Conservation (phyloP, 2,329 filamentous ascomycete genomes). For the Paradendryphiella salina region DNA sequence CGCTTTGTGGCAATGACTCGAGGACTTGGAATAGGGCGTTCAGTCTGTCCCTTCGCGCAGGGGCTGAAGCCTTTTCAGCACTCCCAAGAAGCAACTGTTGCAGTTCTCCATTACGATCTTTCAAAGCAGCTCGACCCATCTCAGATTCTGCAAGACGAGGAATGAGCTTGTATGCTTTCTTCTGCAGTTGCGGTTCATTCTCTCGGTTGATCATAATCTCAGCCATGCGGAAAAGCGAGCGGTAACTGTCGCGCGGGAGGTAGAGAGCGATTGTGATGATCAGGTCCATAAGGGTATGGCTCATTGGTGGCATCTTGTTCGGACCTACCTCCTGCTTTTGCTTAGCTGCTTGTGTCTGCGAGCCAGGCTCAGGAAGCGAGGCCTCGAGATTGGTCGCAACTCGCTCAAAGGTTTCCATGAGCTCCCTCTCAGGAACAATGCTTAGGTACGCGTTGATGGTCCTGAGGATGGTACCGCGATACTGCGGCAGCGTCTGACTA, state of each 20-base stretch:
- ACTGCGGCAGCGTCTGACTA: slow-evolving; percentile 91
- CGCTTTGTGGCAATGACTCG: slow-evolving; percentile 72
- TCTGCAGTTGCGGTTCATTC: slow-evolving; percentile 89
- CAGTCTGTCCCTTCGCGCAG: slow-evolving; percentile 82
- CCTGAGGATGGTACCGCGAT: slow-evolving; percentile 84
- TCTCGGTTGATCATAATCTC: slow-evolving; percentile 78
- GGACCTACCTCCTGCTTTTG: slow-evolving; percentile 64
- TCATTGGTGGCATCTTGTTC: slow-evolving; percentile 84
- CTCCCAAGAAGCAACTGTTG: slow-evolving; percentile 80
- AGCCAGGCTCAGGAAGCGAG: slow-evolving; percentile 45
- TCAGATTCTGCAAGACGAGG: slow-evolving; percentile 84
- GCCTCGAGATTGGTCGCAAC: slow-evolving; percentile 24
- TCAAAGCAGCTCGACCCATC: slow-evolving; percentile 73
- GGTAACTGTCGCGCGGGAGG: slow-evolving; percentile 83
- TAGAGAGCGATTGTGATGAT: slow-evolving; percentile 96
- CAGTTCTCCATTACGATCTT: slow-evolving; percentile 74
- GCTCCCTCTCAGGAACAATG: slow-evolving; percentile 68
- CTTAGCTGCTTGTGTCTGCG: slow-evolving; percentile 66
- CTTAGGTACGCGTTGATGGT: slow-evolving; percentile 95
- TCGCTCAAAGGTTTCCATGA: slow-evolving; percentile 17
- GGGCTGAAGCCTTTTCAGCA: slow-evolving; percentile 81
- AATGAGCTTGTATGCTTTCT: slow-evolving; percentile 98
- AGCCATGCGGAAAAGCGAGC: slow-evolving; percentile 82
- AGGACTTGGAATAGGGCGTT: slow-evolving; percentile 80
- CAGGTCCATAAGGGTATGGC: slow-evolving; percentile 93